Percentiles rank a stretch among this genome's conserved stretches.
These are phyloP conservation scores for Musa acuminata DNA, from an alignment of 176 grass and related monocot species.

Conservation along the genomic window DNA sequence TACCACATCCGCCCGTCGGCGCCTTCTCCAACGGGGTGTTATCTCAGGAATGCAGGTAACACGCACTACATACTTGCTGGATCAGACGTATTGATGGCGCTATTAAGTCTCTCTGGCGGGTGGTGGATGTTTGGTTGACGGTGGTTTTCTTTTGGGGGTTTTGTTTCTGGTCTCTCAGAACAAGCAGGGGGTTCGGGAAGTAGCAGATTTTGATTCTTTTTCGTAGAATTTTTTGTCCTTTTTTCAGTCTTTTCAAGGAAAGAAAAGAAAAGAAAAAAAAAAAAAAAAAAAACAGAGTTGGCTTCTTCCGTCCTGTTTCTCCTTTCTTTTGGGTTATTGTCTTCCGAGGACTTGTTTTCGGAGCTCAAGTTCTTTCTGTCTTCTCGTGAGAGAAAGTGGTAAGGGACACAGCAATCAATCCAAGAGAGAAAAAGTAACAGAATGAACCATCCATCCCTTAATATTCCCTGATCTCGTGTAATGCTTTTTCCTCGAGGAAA, in stretches of 20 bases:
- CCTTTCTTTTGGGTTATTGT: not conserved
- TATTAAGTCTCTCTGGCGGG: too few relatives aligned
- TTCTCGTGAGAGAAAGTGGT: not conserved
- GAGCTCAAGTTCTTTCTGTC: too few relatives aligned
- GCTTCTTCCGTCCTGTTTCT: constrained; percentile 10
- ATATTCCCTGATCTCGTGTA: too few relatives aligned
- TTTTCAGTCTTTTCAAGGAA: constrained; percentile 33
- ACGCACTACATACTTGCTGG: not conserved
- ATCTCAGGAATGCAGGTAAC: constrained; percentile 35
- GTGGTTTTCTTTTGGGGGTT: constrained; percentile 3
- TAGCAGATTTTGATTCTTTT: constrained; percentile 17
- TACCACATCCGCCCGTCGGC: constrained; percentile 42
- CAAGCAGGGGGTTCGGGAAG: constrained; percentile 21
- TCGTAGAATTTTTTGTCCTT: constrained; percentile 1
- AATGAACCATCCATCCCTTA: too few relatives aligned
- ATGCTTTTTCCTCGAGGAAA: too few relatives aligned
- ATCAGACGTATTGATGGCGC: too few relatives aligned
- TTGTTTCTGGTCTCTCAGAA: constrained; percentile 25
- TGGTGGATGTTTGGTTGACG: not conserved
- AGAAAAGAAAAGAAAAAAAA: not conserved
- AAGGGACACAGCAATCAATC: not conserved
- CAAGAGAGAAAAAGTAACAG: not conserved
- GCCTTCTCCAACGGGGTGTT: constrained; percentile 17
- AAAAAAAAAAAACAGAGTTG: constrained; percentile 3
- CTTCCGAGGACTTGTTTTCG: not conserved